Base-by-base conservation (phyloP, 2,329 filamentous ascomycete genomes). In the Diaporthe citri region DNA sequence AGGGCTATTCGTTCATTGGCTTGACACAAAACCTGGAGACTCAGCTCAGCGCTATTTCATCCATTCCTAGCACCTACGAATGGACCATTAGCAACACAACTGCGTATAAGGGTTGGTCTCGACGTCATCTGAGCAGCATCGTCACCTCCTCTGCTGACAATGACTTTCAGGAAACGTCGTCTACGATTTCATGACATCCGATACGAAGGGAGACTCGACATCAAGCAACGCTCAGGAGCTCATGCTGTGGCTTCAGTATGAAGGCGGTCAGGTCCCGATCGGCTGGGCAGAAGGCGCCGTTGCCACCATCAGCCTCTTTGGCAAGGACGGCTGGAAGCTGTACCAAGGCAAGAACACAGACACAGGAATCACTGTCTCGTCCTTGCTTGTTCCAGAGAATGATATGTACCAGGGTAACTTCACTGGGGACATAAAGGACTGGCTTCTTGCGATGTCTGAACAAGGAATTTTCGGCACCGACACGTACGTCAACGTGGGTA, bases 171-270 rank as follows among this genome's bases (percentile, higher is more conserved):
- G 85, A 72, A 86, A 86, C 76, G 81, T 86, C 64, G 82, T 81
- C 75, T 85, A 84, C 79, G 84, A 86, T 76, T 86, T 86, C 80
- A 86, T 86, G 83, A 85, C 84, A 8, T 84, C 83, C 25, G 81
- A 85, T 77, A 84, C 82, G 12, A 82, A 85, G 64, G 84, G 84
- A 57, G 85, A 86, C 79, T 84, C 82, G 1, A 86, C 85, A 5
- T 84, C 82, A 25, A 79, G 78, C 43, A 74, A 77, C 7, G 82
- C 84, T 0, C 84, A 85, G 73, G 85, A 86, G 75, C 80, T 85
- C 34, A 87, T 86, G 85, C 84, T 86, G 20, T 86, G 85, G 85
- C 81, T 86, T 3, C 81, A 83, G 36, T 86, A 84, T 72, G 84
- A 84, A n/a, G 85, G 85, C 25, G 85, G 84, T 2, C 85, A 87